Percentiles rank a stretch among this genome's conserved stretches.
These are phyloP conservation scores for Whalleya microplaca DNA, from an alignment of 2,329 filamentous ascomycete genomes.

Conservation along the genomic window DNA sequence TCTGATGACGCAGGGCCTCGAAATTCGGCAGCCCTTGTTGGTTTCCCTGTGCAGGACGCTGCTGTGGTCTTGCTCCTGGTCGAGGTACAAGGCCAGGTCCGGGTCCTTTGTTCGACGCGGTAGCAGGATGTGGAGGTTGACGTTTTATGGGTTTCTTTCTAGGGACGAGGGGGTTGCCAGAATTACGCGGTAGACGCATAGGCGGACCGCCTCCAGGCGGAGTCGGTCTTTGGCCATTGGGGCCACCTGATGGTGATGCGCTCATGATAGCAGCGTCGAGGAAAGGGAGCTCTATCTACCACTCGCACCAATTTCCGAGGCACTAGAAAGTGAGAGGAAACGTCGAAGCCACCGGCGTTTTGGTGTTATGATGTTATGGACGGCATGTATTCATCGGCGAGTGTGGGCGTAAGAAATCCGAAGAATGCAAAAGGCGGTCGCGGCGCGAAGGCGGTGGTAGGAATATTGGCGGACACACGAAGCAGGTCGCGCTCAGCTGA, in stretches of 20 bases:
- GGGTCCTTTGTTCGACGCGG: conserved; percentile 34
- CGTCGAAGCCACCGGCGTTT: conserved; percentile 10
- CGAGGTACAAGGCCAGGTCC: conserved; percentile 19
- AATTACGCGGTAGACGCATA: conserved; percentile 48
- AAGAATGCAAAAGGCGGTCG: neutral
- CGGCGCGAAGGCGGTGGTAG: conserved; percentile 7
- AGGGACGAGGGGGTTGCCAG: conserved; percentile 65
- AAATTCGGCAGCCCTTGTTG: conserved; percentile 37
- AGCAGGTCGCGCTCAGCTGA: conserved; percentile 2
- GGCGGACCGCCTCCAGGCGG: conserved; percentile 48
- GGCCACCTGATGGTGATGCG: conserved; percentile 47
- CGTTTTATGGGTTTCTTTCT: conserved; percentile 55
- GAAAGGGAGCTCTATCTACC: conserved; percentile 1
- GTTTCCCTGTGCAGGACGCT: conserved; percentile 20
- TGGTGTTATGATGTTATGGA: conserved; percentile 14
- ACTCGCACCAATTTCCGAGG: neutral
- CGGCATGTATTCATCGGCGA: conserved; percentile 2
- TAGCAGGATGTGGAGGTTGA: conserved; percentile 37
- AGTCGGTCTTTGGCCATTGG: conserved; percentile 50
- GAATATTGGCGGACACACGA: neutral
- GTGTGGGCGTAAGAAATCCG: neutral
- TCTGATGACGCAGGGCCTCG: conserved; percentile 48
- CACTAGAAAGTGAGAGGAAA: conserved; percentile 3
- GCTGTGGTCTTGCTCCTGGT: conserved; percentile 25
- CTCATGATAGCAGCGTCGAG: conserved; percentile 39